These are phyloP conservation scores for Phialemonium atrogriseum DNA, from an alignment of 2,329 filamentous ascomycete species.

Conservation along the genomic window DNA sequence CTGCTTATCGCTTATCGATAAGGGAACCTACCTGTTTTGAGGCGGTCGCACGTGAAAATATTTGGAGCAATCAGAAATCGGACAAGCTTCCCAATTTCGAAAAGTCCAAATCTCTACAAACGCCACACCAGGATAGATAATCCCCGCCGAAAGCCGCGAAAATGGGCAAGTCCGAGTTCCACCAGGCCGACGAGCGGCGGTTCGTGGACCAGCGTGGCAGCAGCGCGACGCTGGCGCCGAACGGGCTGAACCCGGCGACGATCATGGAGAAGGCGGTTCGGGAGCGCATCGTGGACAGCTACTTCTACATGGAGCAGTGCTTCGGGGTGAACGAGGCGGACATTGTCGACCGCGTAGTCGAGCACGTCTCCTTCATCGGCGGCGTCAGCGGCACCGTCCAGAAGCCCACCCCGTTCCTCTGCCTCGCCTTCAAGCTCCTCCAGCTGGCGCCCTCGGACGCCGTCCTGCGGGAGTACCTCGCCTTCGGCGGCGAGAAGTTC, in stretches of 20 bases:
- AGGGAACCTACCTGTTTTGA: too few relatives aligned
- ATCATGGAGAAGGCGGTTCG: conserved; percentile 93
- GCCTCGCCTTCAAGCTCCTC: conserved; percentile 87
- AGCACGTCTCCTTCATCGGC: conserved; percentile 73
- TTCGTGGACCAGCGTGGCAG: conserved; percentile 91
- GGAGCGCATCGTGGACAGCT: conserved; percentile 89
- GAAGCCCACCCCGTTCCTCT: conserved; percentile 86
- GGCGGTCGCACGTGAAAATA: too few relatives aligned
- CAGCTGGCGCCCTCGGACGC: conserved; percentile 76
- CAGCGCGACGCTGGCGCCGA: conserved; percentile 63
- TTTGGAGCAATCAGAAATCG: too few relatives aligned
- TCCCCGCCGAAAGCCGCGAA: too few relatives aligned
- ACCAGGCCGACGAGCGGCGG: conserved; percentile 71
- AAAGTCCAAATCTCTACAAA: conserved; percentile 6
- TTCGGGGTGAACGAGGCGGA: conserved; percentile 83
- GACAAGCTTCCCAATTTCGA: conserved; percentile 9
- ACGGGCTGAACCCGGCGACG: conserved; percentile 88
- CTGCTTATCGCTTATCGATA: conserved; percentile 23
- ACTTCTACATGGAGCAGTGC: conserved; percentile 99
- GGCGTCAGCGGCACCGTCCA: conserved; percentile 81
- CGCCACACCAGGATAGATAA: too few relatives aligned
- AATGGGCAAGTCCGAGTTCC: conserved; percentile 35
- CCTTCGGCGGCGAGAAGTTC: conserved; percentile 65
- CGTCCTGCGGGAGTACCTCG: conserved; percentile 71
- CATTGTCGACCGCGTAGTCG: conserved; percentile 81